A percentile compares a stretch with the other conserved stretches of the same genome.
These are phyloP conservation scores for Crassisporium funariophilum DNA, from an alignment of 768 basidiomycete species.

Conservation along the genomic window DNA sequence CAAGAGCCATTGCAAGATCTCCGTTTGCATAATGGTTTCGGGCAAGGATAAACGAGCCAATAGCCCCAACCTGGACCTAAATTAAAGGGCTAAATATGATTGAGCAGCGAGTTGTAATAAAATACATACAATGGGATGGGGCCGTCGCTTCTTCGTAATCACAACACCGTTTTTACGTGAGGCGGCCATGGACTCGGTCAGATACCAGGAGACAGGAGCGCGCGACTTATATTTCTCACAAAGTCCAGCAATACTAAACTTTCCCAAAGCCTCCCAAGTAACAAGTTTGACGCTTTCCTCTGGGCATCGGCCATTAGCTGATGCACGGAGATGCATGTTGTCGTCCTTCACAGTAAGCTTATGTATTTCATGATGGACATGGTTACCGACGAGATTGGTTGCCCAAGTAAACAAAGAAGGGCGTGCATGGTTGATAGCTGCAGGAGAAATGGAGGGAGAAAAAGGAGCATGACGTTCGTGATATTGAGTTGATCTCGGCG, in stretches of 20 bases:
- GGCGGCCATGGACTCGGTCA: conserved; percentile 23
- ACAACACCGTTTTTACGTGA: conserved; percentile 12
- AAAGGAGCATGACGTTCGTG: neutral
- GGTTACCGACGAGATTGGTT: neutral
- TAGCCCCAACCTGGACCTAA: conserved; percentile 24
- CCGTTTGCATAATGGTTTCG: conserved; percentile 23
- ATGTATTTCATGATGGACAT: neutral
- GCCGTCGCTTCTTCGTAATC: conserved; percentile 17
- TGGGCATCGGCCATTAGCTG: neutral
- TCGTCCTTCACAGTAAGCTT: neutral
- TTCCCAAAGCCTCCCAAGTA: conserved; percentile 16
- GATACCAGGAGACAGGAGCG: conserved; percentile 16
- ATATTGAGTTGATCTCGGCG: conserved; percentile 5
- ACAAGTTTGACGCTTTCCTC: conserved; percentile 8
- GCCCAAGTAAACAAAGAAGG: neutral
- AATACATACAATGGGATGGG: conserved; percentile 21
- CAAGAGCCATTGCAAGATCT: conserved; percentile 22
- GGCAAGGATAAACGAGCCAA: conserved; percentile 19
- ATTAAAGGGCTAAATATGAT: neutral
- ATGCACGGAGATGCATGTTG: neutral
- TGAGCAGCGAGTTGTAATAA: neutral
- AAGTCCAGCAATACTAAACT: conserved; percentile 16
- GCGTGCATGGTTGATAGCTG: neutral
- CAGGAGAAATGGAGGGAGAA: neutral
- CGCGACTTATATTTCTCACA: conserved; percentile 12